A percentile compares a stretch with the other conserved stretches of the same genome.
phyloP scores from a whole-genome alignment of 345 rosid genomes.

The Eucalyptus cladocalyx region DNA sequence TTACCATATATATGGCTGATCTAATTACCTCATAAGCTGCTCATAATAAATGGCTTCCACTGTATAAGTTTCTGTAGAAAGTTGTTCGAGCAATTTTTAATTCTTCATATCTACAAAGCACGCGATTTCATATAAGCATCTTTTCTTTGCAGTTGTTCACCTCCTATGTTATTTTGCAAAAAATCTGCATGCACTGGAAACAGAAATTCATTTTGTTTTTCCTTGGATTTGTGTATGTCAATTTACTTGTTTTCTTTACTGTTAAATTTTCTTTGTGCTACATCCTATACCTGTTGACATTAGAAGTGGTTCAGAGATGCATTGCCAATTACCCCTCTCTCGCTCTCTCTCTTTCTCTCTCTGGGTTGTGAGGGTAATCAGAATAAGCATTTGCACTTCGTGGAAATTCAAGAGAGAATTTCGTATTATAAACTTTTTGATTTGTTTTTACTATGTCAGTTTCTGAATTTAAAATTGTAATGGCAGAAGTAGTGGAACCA shows the following conservation, averaged over 20 bases:
- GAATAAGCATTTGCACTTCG: neutral
- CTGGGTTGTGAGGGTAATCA: neutral
- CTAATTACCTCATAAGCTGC: neutral
- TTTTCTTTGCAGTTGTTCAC: neutral
- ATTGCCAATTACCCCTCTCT: neutral
- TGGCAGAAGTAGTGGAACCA: conserved; percentile 56
- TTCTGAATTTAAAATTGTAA: neutral
- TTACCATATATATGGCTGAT: neutral
- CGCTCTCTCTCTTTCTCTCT: neutral
- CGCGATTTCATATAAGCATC: neutral
- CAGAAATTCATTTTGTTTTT: neutral
- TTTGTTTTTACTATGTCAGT: neutral
- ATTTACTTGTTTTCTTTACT: neutral
- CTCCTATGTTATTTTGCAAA: neutral
- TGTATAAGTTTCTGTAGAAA: neutral
- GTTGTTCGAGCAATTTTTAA: neutral
- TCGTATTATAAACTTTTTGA: neutral
- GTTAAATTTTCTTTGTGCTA: neutral
- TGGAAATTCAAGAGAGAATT: neutral
- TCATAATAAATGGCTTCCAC: neutral
- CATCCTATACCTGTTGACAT: neutral
- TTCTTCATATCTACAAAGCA: neutral
- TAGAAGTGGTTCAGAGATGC: neutral
- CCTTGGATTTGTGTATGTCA: neutral
- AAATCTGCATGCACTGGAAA: neutral